phyloP scores from a whole-genome alignment of 768 basidiomycete genomes.

The Russula sp. region DNA sequence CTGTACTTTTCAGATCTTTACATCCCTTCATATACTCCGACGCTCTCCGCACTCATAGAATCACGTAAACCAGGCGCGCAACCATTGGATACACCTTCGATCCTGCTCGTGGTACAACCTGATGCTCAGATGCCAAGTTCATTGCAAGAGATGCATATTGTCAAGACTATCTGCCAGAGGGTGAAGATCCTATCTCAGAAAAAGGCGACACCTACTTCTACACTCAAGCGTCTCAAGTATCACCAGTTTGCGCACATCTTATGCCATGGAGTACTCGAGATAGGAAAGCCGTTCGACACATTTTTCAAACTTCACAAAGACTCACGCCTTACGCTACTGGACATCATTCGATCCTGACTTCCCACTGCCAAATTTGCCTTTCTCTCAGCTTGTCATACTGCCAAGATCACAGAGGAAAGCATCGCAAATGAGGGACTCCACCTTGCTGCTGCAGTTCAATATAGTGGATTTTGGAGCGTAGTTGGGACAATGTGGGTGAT shows the following conservation, averaged over 20 bases:
- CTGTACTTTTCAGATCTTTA: not conserved
- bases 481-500: too few species aligned
- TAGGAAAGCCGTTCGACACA: not conserved
- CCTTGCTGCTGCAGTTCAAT: too few species aligned
- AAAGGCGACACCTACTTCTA: not conserved
- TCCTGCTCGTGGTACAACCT: not conserved
- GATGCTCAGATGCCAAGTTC: not conserved
- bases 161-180: not conserved
- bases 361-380: too few species aligned
- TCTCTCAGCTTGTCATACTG: too few species aligned
- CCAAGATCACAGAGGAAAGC: too few species aligned
- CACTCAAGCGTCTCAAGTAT: not conserved
- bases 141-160: not conserved
- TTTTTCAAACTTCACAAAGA: not conserved
- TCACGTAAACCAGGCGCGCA: constrained; percentile 22
- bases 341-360: too few species aligned
- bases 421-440: too few species aligned
- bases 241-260: not conserved
- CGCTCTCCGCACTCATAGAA: not conserved
- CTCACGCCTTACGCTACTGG: too few species aligned
- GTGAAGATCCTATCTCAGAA: not conserved
- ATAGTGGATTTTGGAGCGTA: too few species aligned
- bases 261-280: not conserved
- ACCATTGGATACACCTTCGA: constrained; percentile 9
- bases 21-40: not conserved